Percentiles rank a stretch among this genome's conserved stretches.
Conservation (phyloP, 192 early-diverging fungal genomes). For the Rhizoclosmatium globosum region DNA sequence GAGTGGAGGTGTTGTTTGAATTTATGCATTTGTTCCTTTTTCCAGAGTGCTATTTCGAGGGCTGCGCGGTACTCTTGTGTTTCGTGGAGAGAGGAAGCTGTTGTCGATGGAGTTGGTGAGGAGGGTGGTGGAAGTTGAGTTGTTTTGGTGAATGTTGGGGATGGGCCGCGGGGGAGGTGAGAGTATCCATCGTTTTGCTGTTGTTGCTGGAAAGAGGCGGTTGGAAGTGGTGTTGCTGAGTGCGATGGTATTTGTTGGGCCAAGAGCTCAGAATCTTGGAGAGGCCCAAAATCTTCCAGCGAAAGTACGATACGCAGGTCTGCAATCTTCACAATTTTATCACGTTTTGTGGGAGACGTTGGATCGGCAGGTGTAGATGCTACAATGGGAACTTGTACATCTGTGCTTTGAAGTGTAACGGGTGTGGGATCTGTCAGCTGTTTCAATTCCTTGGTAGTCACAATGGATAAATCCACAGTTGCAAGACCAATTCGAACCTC, state of each 20-base stretch:
- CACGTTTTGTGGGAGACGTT: not conserved
- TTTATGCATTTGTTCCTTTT: constrained; percentile 48
- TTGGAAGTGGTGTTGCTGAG: not conserved
- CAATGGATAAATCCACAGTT: constrained; percentile 41
- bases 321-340: constrained; percentile 33
- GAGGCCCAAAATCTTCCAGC: constrained; percentile 63
- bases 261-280: constrained; percentile 44
- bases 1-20: constrained; percentile 46
- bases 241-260: not conserved
- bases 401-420: constrained; percentile 5
- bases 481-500: constrained; percentile 50
- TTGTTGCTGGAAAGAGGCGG: not conserved
- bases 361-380: not conserved
- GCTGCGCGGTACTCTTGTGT: constrained; percentile 58
- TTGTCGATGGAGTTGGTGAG: constrained; percentile 2
- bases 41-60: constrained; percentile 60
- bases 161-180: not conserved
- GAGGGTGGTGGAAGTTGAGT: not conserved
- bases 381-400: constrained; percentile 21
- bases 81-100: constrained; percentile 39
- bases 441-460: constrained; percentile 12
- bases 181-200: not conserved
- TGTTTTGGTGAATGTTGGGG: not conserved
- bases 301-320: constrained; percentile 54
- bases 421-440: not conserved